Conservation (phyloP, 192 early-diverging fungal species). For the Coemansia sp. region DNA sequence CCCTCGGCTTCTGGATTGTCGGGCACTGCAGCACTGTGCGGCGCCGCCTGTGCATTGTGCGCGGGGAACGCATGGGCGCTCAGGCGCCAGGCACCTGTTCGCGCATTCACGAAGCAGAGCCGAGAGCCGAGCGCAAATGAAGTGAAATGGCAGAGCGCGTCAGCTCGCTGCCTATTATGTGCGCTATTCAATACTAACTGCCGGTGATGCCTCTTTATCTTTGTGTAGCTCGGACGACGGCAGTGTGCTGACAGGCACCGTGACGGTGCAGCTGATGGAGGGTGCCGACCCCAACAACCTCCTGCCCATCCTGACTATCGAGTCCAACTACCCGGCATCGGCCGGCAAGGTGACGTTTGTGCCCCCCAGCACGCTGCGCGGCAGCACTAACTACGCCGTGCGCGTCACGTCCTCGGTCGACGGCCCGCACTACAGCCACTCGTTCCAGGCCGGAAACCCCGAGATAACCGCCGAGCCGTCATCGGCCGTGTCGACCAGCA, state of each 20-base stretch:
- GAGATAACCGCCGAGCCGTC: conserved; percentile 5
- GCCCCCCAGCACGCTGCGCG: conserved; percentile 18
- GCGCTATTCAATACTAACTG: background rate
- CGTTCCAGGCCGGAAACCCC: conserved; percentile 29
- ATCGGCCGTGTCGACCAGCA: background rate
- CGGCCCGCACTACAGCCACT: conserved; percentile 49
- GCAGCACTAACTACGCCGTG: conserved; percentile 34
- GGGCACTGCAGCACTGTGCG: no score
- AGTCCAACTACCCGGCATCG: conserved; percentile 11
- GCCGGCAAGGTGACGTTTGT: conserved; percentile 20
- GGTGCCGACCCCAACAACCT: conserved; percentile 45
- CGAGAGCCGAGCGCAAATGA: no score
- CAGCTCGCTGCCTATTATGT: no score
- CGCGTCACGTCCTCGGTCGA: conserved; percentile 34
- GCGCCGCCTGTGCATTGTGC: no score
- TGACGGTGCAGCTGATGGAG: conserved; percentile 46
- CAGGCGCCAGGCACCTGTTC: no score
- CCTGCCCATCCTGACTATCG: conserved; percentile 18
- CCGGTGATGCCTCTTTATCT: no score
- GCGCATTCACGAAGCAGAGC: no score
- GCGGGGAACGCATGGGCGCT: no score
- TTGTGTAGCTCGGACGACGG: conserved; percentile 35
- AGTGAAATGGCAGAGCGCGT: no score
- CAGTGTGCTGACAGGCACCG: conserved; percentile 35
- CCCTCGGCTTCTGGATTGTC: no score